Evolutionary conservation across 2,329 filamentous ascomycete species (phyloP).

Genomic region (Pyrenochaeta sp.): DNA sequence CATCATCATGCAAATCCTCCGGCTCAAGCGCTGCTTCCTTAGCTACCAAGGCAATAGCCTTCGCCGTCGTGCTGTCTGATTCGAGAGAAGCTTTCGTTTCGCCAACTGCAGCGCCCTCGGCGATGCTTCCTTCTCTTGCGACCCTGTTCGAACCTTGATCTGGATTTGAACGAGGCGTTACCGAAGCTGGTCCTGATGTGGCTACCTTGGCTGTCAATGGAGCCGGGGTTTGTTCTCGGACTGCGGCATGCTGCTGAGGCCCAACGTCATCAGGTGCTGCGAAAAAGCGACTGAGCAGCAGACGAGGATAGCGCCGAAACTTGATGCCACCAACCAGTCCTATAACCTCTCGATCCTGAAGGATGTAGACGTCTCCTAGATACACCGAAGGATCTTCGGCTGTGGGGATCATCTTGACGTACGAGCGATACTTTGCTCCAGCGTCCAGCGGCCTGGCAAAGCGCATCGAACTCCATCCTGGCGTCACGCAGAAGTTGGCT

Average conservation of each 20-base stretch:
- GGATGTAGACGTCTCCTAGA: constrained; percentile 53
- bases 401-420: constrained; percentile 41
- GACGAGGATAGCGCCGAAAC: constrained; percentile 31
- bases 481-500: constrained; percentile 29
- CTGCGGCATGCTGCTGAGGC: not conserved
- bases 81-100: too few species aligned
- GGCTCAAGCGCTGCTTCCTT: constrained; percentile 26
- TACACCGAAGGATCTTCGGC: constrained; percentile 31
- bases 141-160: too few species aligned
- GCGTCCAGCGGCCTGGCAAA: constrained; percentile 22
- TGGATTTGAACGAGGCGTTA: too few species aligned
- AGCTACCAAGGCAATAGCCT: constrained; percentile 27
- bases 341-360: constrained; percentile 43
- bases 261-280: not conserved
- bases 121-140: too few species aligned
- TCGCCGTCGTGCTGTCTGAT: not conserved
- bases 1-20: constrained; percentile 28
- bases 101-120: too few species aligned
- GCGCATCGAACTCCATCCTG: constrained; percentile 31
- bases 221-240: too few species aligned
- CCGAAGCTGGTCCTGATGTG: too few species aligned
- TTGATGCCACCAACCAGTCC: constrained; percentile 43
- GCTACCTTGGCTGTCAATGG: too few species aligned
- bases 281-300: constrained; percentile 33
- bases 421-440: constrained; percentile 22